phyloP scores from a whole-genome alignment of 148 eudicot genomes.

The Amaranthus palmeri region DNA sequence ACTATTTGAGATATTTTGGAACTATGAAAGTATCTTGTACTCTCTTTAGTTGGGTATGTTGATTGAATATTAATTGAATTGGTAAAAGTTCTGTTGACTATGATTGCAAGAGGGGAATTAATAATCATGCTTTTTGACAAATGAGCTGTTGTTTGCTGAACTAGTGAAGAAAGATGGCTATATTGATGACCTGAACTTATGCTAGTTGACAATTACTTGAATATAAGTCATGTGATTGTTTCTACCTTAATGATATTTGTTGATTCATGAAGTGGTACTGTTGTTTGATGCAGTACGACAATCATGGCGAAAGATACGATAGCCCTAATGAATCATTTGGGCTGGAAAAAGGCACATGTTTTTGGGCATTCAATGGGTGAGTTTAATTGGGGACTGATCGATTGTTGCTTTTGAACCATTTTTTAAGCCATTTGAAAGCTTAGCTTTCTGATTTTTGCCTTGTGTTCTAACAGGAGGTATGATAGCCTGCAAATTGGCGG shows the following conservation, averaged over 20 bases:
- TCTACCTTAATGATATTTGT: not conserved
- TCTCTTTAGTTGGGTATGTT: not conserved
- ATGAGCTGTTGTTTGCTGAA: not conserved
- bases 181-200: slow-evolving; percentile 5
- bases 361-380: slow-evolving; percentile 99
- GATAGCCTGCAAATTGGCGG: slow-evolving; percentile 89
- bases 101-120: slow-evolving; percentile 7
- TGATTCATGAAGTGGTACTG: not conserved
- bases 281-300: slow-evolving; percentile 53
- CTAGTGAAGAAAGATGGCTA: slow-evolving; percentile 12
- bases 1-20: not conserved
- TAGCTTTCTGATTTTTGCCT: slow-evolving; percentile 2
- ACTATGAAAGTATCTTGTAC: not conserved
- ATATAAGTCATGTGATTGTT: slow-evolving; percentile 16
- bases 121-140: not conserved
- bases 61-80: slow-evolving; percentile 9
- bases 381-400: slow-evolving; percentile 14
- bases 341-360: slow-evolving; percentile 85
- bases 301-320: slow-evolving; percentile 94
- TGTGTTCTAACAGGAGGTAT: slow-evolving; percentile 65
- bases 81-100: slow-evolving; percentile 1
- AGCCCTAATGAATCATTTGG: slow-evolving; percentile 88
- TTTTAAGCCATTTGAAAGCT: not conserved
- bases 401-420: not conserved
- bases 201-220: slow-evolving; percentile 16